Percentiles rank a stretch among this genome's conserved stretches.
phyloP scores from a whole-genome alignment of 2,329 filamentous ascomycete species.

The Onygenales sp. region DNA sequence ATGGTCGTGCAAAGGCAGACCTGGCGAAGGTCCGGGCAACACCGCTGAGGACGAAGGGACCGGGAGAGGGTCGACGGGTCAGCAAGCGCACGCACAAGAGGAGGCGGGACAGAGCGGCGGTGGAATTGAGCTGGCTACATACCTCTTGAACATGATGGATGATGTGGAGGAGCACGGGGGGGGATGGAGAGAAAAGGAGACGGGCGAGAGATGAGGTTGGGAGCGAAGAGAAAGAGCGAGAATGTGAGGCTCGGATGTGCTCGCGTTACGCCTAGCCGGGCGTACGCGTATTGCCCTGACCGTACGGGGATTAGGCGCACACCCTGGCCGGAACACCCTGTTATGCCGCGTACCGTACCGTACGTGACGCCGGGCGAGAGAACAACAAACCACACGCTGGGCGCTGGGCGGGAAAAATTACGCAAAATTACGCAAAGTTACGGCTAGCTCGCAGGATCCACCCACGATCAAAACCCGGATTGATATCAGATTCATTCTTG shows the following conservation, averaged over 20 bases:
- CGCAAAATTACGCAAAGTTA: not conserved
- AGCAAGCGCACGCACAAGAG: conserved; percentile 4
- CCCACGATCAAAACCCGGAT: conserved; percentile 3
- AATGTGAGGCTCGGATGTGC: conserved; percentile 5
- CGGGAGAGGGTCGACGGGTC: conserved; percentile 5
- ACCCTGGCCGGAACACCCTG: not conserved
- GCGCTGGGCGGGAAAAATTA: not conserved
- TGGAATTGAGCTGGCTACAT: conserved; percentile 22
- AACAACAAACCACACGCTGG: not conserved
- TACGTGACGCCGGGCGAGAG: not conserved
- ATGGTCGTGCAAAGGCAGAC: conserved; percentile 48
- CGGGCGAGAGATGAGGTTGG: conserved; percentile 18
- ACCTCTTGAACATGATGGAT: conserved; percentile 53
- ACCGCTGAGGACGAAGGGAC: conserved; percentile 39
- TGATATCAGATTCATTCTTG: not conserved
- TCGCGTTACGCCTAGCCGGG: too few relatives aligned
- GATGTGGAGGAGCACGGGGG: conserved; percentile 36
- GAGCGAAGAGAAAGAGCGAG: conserved; percentile 19
- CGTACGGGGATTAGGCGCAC: too few relatives aligned
- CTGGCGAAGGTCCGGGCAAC: conserved; percentile 56
- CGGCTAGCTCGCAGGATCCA: not conserved
- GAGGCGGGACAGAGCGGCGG: not conserved
- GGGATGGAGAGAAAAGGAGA: conserved; percentile 18
- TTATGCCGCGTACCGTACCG: not conserved
- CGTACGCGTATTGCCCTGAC: too few relatives aligned